phyloP scores from a whole-genome alignment of 441 rosid genomes.

The Mallotus japonicus region DNA sequence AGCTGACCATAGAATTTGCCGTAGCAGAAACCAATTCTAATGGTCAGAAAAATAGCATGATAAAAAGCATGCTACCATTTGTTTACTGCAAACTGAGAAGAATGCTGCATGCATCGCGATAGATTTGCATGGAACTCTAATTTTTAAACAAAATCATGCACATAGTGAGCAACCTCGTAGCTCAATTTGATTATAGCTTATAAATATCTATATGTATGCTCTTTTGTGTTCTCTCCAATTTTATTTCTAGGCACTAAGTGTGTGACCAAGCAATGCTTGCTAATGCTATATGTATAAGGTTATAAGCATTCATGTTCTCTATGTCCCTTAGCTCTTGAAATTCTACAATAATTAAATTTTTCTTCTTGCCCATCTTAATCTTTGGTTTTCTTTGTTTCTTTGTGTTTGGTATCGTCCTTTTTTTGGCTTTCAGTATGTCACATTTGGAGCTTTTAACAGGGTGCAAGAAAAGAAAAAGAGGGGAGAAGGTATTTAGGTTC shows the following conservation, averaged over 20 bases:
- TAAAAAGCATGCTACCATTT: slow-evolving; percentile 53
- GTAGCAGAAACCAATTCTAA: slow-evolving; percentile 36
- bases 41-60: slow-evolving; percentile 32
- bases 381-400: not conserved
- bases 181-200: slow-evolving; percentile 29
- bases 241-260: slow-evolving; percentile 69
- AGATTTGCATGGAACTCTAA: slow-evolving; percentile 54
- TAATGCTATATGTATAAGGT: slow-evolving; percentile 9
- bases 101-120: slow-evolving; percentile 32
- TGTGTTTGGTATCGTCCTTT: not conserved
- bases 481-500: slow-evolving; percentile 63
- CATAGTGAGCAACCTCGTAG: slow-evolving; percentile 35
- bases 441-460: slow-evolving; percentile 32
- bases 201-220: slow-evolving; percentile 4
- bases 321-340: slow-evolving; percentile 9
- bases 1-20: slow-evolving; percentile 49
- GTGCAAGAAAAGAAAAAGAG: slow-evolving; percentile 72
- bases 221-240: slow-evolving; percentile 40
- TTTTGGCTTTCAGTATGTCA: slow-evolving; percentile 23
- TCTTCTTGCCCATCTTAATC: slow-evolving; percentile 1
- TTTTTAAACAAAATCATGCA: slow-evolving; percentile 61
- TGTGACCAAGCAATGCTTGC: slow-evolving; percentile 47
- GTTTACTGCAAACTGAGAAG: slow-evolving; percentile 30
- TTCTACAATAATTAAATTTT: not conserved
- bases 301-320: slow-evolving; percentile 13